Base-by-base conservation (phyloP, 176 grass and related monocot species). In the Cocos nucifera region DNA sequence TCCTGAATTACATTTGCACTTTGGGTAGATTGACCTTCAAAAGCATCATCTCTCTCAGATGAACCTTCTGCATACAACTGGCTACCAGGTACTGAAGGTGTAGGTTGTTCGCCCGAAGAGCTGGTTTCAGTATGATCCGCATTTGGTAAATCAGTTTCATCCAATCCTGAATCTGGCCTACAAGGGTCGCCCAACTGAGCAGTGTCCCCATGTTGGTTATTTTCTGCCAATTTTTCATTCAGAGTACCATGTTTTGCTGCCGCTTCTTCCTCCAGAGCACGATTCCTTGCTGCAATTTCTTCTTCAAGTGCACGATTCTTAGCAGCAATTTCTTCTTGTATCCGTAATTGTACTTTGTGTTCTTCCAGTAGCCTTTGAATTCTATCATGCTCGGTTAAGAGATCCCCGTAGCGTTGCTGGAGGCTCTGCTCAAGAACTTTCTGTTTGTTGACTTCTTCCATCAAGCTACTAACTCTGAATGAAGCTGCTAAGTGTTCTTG, bases 381-480 rank as follows among this genome's bases (percentile, higher is more conserved):
- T 57, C 66, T 70, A 71, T 83, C 81, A 62, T 67, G 68, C 58
- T 62, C 48, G 64, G 73, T 78, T 50, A 92, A 10, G 24, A 82
- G 66, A 67, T 85, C 81, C 21, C 87, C 93, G 18, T 83, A 92
- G 24, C 67, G 66, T 51, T 62, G 77, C 35, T 98, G 93, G 22
- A 92, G 76, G 65, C 26, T 79, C 16, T 59, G 54, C 56, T 98
- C 93, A 71, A 88, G 58, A 17, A 63, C 50, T 82, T 91, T 91
- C 76, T 91, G 87, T 56, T 85, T 87, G 65, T 83, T 80, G 59
- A 97, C 81, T 75, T 88, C 83, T 59, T 91, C 87, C 14, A 73
- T 32, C 48, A 80, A 65, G 61, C 90, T 73, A 55, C 61, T 75
- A 10, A 97, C 49, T 27, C 92, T 62, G 55, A 65, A 88, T 3